Base-by-base conservation (phyloP, 768 basidiomycete genomes). In the Termitomyces sp. region DNA sequence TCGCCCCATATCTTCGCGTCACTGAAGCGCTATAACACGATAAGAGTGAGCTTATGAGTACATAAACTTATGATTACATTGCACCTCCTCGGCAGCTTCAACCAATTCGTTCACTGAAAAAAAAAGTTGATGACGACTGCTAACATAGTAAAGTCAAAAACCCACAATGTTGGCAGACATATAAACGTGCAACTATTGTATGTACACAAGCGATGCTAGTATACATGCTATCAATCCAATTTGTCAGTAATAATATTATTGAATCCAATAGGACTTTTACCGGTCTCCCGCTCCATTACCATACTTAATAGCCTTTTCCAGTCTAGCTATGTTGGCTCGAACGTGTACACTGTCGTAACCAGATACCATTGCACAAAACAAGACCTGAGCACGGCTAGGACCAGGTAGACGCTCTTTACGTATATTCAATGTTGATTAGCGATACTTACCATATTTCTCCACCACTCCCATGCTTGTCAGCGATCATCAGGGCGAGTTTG, bases 221-320 rank as follows among this genome's bases (percentile, higher is more conserved):
- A 65, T 85, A 88, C 12, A 85, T 75, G 16, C 87, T 88, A 54
- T 13, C 37, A 46, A 55, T 18, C 53, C 32, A 57, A 41, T 31
- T 41, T 46, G 34, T 55, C 26, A 39, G 26, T 7, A 7, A 12
- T 34, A 12, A 6, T 37, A n/a, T 18, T 44, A 31, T 12, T 12
- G 13, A 12, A 34, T 18, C 14, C 32, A 13, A 31, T 8, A 5
- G 14, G 31, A 10, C 61, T 71, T n/a, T 55, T 58, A 86, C 86
- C 84, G 76, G 64, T 90, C 86, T 14, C 86, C 86, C 9, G 86
- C 82, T 60, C 83, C 84, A 48, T 82, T 78, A 4, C 85, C 86
- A 61, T 82, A 83, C 64, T 85, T 83, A 29, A 85, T 70, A 9
- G 86, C 85, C 64, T 84, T 77, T 64, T 86, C 83, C 48, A 87